Percentiles rank a stretch among this genome's conserved stretches.
phyloP scores from a whole-genome alignment of 148 eudicot genomes.

The Silene conica region DNA sequence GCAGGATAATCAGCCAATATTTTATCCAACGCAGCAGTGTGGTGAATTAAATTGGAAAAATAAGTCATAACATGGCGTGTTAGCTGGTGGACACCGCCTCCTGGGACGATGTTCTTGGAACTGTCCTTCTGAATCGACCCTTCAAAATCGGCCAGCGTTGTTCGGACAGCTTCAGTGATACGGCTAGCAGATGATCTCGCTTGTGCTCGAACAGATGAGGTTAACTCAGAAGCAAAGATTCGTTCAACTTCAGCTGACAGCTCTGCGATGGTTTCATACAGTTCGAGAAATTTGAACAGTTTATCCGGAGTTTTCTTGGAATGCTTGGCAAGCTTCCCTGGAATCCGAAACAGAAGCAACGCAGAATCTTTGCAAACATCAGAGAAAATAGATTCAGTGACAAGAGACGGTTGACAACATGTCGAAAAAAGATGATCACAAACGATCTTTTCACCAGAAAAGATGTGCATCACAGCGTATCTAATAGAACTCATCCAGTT shows the following conservation, averaged over 20 bases:
- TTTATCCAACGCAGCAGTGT: constrained; percentile 36
- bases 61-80: constrained; percentile 54
- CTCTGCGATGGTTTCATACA: constrained; percentile 45
- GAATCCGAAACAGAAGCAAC: constrained; percentile 36
- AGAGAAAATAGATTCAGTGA: constrained; percentile 51
- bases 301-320: constrained; percentile 64
- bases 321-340: constrained; percentile 50
- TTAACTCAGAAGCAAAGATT: constrained; percentile 49
- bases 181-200: constrained; percentile 31
- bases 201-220: constrained; percentile 33
- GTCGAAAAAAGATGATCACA: constrained; percentile 64
- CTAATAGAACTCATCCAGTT: constrained; percentile 44
- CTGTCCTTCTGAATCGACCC: constrained; percentile 41
- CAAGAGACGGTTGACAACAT: constrained; percentile 12
- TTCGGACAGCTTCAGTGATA: constrained; percentile 38
- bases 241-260: constrained; percentile 41
- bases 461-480: constrained; percentile 42
- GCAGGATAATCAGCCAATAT: constrained; percentile 41
- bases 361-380: constrained; percentile 58
- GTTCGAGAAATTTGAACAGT: constrained; percentile 53
- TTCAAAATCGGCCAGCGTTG: constrained; percentile 50
- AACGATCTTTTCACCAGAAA: constrained; percentile 53
- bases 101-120: constrained; percentile 34
- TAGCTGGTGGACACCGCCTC: constrained; percentile 56
- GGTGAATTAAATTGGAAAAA: constrained; percentile 43